Percentiles rank a stretch among this genome's conserved stretches.
These are phyloP conservation scores for Neopestalotiopsis rosae DNA, from an alignment of 2,329 filamentous ascomycete species.

Conservation along the genomic window DNA sequence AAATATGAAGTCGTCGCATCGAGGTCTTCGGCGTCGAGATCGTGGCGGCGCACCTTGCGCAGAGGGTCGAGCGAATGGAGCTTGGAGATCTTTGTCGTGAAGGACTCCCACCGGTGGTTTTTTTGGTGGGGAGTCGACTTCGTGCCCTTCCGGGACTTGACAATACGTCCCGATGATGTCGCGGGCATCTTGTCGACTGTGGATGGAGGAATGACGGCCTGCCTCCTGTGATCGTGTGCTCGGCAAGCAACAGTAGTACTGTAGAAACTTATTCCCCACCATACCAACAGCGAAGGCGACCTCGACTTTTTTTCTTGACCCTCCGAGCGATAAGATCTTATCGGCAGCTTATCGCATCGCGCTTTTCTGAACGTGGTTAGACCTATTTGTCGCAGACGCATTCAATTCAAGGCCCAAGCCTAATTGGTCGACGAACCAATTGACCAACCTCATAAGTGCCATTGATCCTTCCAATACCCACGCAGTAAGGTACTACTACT, in stretches of 20 bases:
- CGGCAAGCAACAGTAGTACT: conserved; percentile 1
- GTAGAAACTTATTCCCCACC: conserved; percentile 27
- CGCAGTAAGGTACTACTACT: neutral
- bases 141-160: conserved; percentile 73
- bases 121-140: conserved; percentile 76
- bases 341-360: neutral
- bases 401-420: neutral
- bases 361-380: neutral
- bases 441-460: conserved; percentile 1
- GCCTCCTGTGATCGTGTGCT: neutral
- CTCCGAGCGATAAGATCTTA: conserved; percentile 11
- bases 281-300: conserved; percentile 22
- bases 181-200: conserved; percentile 57
- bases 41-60: conserved; percentile 84
- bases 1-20: conserved; percentile 86
- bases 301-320: conserved; percentile 32
- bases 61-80: conserved; percentile 90
- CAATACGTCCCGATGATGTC: conserved; percentile 69
- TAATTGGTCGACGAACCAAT: neutral
- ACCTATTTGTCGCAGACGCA: neutral
- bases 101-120: conserved; percentile 89
- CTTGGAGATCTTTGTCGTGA: conserved; percentile 87
- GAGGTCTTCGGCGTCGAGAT: conserved; percentile 79
- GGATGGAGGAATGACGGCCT: neutral
- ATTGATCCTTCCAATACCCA: neutral